A percentile compares a stretch with the other conserved stretches of the same genome.
Evolutionary conservation across 2,329 filamentous ascomycete genomes (phyloP).

Genomic region (Exophiala oligosperma): DNA sequence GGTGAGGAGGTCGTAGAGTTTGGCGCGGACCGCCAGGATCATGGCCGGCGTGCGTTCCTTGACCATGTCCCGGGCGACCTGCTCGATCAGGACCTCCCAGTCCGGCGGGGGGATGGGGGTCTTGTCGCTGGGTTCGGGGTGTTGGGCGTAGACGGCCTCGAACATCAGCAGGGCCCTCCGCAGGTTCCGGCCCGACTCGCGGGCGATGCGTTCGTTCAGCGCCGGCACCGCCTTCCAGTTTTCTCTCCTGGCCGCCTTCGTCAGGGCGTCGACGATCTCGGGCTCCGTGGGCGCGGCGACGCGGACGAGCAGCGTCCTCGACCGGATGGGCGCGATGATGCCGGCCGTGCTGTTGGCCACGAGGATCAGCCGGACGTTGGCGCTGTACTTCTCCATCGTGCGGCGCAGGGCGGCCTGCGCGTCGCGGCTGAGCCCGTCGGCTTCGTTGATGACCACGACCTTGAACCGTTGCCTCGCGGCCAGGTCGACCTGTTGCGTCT

Average conservation of each 20-base stretch:
- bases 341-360: conserved; percentile 96
- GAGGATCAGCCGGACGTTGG: conserved; percentile 87
- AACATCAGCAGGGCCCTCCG: conserved; percentile 92
- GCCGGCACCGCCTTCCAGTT: conserved; percentile 74
- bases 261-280: conserved; percentile 79
- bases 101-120: conserved; percentile 93
- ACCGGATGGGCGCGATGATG: conserved; percentile 97
- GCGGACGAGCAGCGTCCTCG: conserved; percentile 83
- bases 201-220: conserved; percentile 81
- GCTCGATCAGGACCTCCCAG: conserved; percentile 88
- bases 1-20: conserved; percentile 94
- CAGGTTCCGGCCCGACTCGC: conserved; percentile 87
- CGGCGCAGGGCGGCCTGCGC: conserved; percentile 90
- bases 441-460: conserved; percentile 98
- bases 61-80: conserved; percentile 91
- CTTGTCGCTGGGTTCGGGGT: conserved; percentile 61
- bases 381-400: conserved; percentile 99
- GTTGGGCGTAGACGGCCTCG: conserved; percentile 94
- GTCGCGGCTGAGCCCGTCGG: conserved; percentile 89
- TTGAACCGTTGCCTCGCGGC: conserved; percentile 91
- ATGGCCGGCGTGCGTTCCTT: conserved; percentile 87
- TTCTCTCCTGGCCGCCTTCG: conserved; percentile 71
- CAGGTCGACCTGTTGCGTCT: conserved; percentile 98
- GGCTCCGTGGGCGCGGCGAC: conserved; percentile 84
- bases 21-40: conserved; percentile 83